A percentile compares a stretch with the other conserved stretches of the same genome.
These are phyloP conservation scores for Gynostemma pentaphyllum DNA, from an alignment of 306 rosid genomes.

Conservation along the genomic window DNA sequence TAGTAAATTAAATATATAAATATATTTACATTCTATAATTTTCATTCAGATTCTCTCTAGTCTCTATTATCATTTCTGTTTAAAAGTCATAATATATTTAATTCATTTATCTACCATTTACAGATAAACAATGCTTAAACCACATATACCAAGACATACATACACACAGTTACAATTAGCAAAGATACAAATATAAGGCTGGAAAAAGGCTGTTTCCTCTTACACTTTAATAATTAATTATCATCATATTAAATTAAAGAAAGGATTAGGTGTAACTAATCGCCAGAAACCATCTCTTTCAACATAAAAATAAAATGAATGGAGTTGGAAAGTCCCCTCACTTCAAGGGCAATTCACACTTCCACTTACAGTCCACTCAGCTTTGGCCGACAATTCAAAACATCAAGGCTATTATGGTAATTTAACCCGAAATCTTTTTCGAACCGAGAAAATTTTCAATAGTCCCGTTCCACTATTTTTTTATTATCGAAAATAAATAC, in stretches of 20 bases:
- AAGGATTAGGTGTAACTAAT: constrained; percentile 9
- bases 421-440: not conserved
- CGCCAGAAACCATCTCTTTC: not conserved
- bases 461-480: no score
- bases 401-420: not conserved
- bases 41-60: no score
- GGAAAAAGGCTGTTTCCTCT: constrained; percentile 15
- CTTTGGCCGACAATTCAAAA: not conserved
- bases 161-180: constrained; percentile 10
- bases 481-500: no score
- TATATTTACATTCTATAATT: no score
- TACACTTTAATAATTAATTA: constrained; percentile 1
- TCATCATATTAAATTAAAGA: not conserved
- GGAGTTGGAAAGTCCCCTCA: not conserved
- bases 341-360: not conserved
- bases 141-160: constrained; percentile 11
- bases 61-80: no score
- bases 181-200: constrained; percentile 17
- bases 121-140: no score
- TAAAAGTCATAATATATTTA: no score
- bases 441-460: no score
- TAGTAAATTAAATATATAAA: no score
- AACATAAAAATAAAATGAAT: no score
- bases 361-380: constrained; percentile 6
- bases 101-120: no score